Base-by-base conservation (phyloP, 371 early-diverging fungal genomes). In the Rhizopus sp. region DNA sequence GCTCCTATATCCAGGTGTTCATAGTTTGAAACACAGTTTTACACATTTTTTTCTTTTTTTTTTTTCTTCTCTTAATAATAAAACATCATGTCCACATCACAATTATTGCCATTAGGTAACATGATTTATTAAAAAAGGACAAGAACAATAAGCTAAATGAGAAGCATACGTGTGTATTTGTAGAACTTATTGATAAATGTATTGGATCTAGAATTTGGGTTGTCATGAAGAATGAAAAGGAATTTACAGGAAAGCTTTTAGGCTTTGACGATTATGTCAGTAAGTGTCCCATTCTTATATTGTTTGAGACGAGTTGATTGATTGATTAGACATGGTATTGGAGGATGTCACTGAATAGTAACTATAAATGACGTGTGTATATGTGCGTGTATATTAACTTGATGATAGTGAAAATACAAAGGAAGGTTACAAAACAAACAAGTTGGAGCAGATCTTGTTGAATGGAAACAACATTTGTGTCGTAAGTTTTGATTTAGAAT, bases 211-310 rank as follows among this genome's bases (percentile, higher is more conserved):
- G 86, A 63, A 94, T 98, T 59, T 95, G 96, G 95, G 96, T 97
- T 4, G 73, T 96, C 51, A 94, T 98, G 96, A 97, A 96, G 80
- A 82, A 83, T 35, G 93, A 96, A 53, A 94, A 92, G 73, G 99
- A 98, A 77, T 96, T 97, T 64, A 87, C 88, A 17, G 99, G 99
- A 17, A 93, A 93, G 29, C 79, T 98, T 56, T 79, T 91, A 5
- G 96, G 96, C 13, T 98, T 98, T 72, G 99, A 98, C 67, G 98
- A 97, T 77, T 98, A 86, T 81, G 98, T 97, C 66, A 98, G 93
- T 91, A 85, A 80, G 78, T 78, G 52, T 29, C 3, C 12, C 37
- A 46, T 46, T 9, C 51, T 17, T 5, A n/a, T n/a, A n/a, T n/a
- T n/a, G n/a, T 16, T 29, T 3, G 47, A 12, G 3, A 16, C 32